Percentiles rank a stretch among this genome's conserved stretches.
These are phyloP conservation scores for Talaromyces funiculosus DNA, from an alignment of 2,329 filamentous ascomycete genomes.

Conservation along the genomic window DNA sequence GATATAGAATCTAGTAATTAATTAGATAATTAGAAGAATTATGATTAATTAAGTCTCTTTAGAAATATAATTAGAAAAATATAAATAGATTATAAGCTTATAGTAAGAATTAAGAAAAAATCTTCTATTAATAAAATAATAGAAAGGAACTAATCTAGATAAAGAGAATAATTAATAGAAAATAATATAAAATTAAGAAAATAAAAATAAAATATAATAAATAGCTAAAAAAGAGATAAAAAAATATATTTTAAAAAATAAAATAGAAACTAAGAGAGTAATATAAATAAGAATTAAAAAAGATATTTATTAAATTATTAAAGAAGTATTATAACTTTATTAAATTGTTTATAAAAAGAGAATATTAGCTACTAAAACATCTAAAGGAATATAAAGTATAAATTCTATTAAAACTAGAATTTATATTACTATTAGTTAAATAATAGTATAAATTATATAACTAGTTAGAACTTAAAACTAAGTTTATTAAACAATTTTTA, in stretches of 20 bases:
- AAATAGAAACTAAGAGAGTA: background rate
- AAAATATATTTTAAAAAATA: no score
- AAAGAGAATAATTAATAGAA: no score
- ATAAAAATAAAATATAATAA: background rate
- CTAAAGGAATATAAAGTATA: background rate
- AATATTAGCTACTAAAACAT: background rate
- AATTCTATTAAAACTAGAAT: background rate
- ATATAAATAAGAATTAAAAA: background rate
- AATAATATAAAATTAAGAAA: no score
- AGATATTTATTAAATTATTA: background rate
- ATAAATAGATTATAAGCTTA: no score
- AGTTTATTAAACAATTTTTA: slow-evolving; percentile 3
- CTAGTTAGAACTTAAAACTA: background rate
- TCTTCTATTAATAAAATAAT: no score
- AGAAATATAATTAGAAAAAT: no score
- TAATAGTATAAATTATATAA: background rate
- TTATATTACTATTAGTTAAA: background rate
- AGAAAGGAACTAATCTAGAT: no score
- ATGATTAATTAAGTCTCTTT: no score
- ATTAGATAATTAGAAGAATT: no score
- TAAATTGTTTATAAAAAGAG: background rate
- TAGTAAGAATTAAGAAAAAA: no score
- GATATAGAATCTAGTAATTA: no score
- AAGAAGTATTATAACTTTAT: background rate
- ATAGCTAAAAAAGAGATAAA: background rate